Evolutionary conservation across 352 stramenopile genomes (phyloP).

Genomic region (Pythium monospermum): DNA sequence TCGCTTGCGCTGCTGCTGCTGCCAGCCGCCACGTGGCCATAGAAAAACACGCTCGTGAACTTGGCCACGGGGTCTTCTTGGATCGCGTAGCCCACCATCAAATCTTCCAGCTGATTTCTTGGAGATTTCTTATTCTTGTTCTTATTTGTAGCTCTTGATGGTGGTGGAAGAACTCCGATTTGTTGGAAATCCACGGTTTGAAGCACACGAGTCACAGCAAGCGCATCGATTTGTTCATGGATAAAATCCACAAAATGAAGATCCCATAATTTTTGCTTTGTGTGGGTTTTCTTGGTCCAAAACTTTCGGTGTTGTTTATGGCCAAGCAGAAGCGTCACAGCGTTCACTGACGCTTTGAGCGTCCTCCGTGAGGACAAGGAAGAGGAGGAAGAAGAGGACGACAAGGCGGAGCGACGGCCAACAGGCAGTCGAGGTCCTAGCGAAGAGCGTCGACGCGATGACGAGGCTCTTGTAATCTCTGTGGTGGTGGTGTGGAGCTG

Average conservation of each 20-base stretch:
- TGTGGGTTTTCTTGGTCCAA: too few species aligned
- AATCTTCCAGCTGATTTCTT: conserved; percentile 23
- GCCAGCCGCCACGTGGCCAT: conserved; percentile 20
- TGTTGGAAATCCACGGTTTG: conserved; percentile 42
- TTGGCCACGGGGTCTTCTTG: conserved; percentile 52
- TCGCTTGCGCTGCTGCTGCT: neutral
- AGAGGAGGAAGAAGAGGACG: too few species aligned
- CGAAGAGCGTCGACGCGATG: conserved; percentile 1
- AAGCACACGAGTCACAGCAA: conserved; percentile 57
- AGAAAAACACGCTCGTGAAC: conserved; percentile 64
- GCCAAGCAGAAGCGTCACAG: conserved; percentile 53
- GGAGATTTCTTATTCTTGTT: too few species aligned
- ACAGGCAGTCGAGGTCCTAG: too few species aligned
- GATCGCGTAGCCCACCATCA: conserved; percentile 53
- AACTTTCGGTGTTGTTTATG: too few species aligned
- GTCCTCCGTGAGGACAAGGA: too few species aligned
- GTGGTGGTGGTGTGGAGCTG: conserved; percentile 29
- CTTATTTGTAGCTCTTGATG: conserved; percentile 15
- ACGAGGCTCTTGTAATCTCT: neutral
- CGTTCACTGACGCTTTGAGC: conserved; percentile 44
- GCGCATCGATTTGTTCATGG: conserved; percentile 45
- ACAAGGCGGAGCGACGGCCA: too few species aligned
- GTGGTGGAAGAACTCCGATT: conserved; percentile 21
- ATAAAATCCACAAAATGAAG: conserved; percentile 60
- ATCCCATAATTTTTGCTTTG: conserved; percentile 43